Evolutionary conservation across 305 asterid genomes (phyloP).

Genomic region (Caryopteris hybrid): DNA sequence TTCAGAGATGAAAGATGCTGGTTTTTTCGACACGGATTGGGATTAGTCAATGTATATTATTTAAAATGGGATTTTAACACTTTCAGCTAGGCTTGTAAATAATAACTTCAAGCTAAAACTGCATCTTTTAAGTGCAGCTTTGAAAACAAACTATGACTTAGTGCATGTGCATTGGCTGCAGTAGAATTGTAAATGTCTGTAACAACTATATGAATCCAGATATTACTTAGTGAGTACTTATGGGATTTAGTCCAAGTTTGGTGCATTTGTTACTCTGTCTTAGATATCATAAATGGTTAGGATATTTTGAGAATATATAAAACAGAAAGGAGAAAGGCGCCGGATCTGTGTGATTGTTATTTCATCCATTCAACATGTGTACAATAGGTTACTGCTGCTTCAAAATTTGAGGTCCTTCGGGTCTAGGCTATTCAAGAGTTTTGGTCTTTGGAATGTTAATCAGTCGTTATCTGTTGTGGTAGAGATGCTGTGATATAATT

Average conservation of each 20-base stretch:
- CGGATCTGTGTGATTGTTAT: too few species aligned
- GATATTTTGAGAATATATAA: too few species aligned
- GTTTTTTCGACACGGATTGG: conserved; percentile 81
- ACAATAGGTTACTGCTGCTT: too few species aligned
- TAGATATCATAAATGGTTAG: too few species aligned
- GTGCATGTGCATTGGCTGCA: too few species aligned
- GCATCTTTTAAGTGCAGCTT: conserved; percentile 7
- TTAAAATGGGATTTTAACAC: background rate
- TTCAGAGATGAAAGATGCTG: conserved; percentile 96
- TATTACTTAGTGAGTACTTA: background rate
- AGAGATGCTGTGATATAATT: too few species aligned
- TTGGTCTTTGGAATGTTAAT: too few species aligned
- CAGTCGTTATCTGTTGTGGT: too few species aligned
- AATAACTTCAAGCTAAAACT: conserved; percentile 24
- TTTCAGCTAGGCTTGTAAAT: conserved; percentile 26
- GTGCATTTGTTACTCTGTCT: background rate
- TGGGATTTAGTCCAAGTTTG: background rate
- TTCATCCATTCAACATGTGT: too few species aligned
- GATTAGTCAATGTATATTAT: conserved; percentile 36
- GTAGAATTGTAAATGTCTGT: conserved; percentile 24
- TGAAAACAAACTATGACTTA: background rate
- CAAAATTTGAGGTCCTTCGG: too few species aligned
- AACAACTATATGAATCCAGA: background rate
- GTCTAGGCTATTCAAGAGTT: too few species aligned
- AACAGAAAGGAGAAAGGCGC: too few species aligned